A percentile compares a stretch with the other conserved stretches of the same genome.
These are phyloP conservation scores for Fusarium nisikadoi DNA, from an alignment of 2,329 filamentous ascomycete species.

Conservation along the genomic window DNA sequence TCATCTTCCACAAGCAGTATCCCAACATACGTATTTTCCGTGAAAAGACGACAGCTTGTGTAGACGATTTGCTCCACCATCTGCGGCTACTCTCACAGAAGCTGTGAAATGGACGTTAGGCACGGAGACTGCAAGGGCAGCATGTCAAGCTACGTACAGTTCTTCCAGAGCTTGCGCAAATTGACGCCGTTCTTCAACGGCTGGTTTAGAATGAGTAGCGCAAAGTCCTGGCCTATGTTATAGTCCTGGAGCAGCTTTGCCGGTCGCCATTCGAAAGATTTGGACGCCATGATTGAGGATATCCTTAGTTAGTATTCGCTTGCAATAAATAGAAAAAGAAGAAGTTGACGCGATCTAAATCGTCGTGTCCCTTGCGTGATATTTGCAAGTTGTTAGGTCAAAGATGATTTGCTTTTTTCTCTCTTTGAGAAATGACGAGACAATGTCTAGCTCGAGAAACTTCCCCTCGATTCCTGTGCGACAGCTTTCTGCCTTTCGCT, in stretches of 20 bases:
- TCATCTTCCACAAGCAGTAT: neutral
- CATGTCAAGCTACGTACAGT: constrained; percentile 51
- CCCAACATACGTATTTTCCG: constrained; percentile 55
- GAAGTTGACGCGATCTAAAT: neutral
- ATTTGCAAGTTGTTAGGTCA: neutral
- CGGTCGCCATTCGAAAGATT: constrained; percentile 54
- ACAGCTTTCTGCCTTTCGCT: constrained; percentile 21
- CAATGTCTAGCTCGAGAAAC: constrained; percentile 8
- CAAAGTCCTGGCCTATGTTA: constrained; percentile 51
- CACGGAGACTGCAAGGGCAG: neutral
- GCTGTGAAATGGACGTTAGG: constrained; percentile 57
- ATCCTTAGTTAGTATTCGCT: neutral
- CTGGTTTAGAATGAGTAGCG: constrained; percentile 64
- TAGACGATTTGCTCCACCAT: constrained; percentile 89
- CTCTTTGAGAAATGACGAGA: neutral
- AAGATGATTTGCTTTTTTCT: constrained; percentile 18
- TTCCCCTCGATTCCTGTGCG: constrained; percentile 36
- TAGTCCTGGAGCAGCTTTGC: constrained; percentile 51
- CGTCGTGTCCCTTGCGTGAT: neutral
- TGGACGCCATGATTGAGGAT: constrained; percentile 36
- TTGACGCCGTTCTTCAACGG: constrained; percentile 58
- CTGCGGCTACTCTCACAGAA: constrained; percentile 79
- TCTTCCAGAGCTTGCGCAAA: constrained; percentile 62
- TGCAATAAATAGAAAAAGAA: neutral
- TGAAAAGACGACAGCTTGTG: constrained; percentile 57